Evolutionary conservation across 2,329 filamentous ascomycete genomes (phyloP), one percentile per base, ranked within the genome.

Genomic region (Penicillium sp.): DNA sequence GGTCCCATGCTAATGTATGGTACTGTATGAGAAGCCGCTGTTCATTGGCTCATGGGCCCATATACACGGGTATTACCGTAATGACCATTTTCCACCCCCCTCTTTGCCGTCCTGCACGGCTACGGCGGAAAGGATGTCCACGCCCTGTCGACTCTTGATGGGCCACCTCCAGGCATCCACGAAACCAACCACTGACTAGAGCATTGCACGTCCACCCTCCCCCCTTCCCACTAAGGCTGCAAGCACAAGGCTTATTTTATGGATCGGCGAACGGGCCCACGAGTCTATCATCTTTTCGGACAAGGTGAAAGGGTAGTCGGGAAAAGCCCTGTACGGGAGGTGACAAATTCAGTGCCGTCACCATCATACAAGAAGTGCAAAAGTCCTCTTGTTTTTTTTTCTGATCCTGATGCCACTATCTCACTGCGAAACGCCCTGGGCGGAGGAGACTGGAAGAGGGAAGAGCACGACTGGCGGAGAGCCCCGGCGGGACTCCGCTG

Each of bases 401-500:
- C 27, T 11, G 12, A 13, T 13, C 2, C 8, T 11, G 29, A 32
- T 5, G 29, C 40, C 28, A 42, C 1, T 6, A 39, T 27, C 33
- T 42, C 27, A 24, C 29, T 27, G n/a, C 11, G 13, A 43, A 27
- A 25, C 18, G 28, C 4, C 34, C n/a, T n/a, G 43, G 34, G 43
- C 43, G 42, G 42, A 42, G 41, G 43, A 25, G 40, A 9, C 26
- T 18, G 9, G 35, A 3, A 48, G 34, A 13, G 13, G 40, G 48
- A 33, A 39, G n/a, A 37, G 43, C 34, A 25, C 51, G 48, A 32
- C 29, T 32, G 29, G 56, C 56, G 56, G 56, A 58, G 47, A 45
- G 34, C 37, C 27, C 49, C 52, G 50, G 54, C 54, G 55, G 55
- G 52, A 54, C 52, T 55, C 54, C 54, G 56, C 55, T 48, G 48